Base-by-base conservation (phyloP, 371 early-diverging fungal species). In the Mortierella sp. region DNA sequence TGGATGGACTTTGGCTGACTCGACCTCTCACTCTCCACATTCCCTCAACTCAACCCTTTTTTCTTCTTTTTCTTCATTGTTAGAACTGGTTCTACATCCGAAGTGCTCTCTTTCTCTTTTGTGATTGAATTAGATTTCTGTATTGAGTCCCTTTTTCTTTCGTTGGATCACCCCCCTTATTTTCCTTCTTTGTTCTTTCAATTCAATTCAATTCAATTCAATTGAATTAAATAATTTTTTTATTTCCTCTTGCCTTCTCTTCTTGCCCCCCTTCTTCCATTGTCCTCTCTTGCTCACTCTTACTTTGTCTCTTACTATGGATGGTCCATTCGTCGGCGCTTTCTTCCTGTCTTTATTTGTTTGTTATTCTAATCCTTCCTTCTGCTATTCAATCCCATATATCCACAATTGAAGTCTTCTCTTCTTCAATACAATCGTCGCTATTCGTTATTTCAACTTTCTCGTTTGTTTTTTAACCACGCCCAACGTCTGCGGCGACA, bases 401-500 rank as follows among this genome's bases (percentile, higher is more conserved):
- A 19, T 61, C 31, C 4, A 16, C 34, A 6, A n/a, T n/a, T n/a
- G n/a, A n/a, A n/a, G n/a, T n/a, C n/a, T n/a, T n/a, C 29, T 16
- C 1, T 6, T 48, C 7, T 61, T 61, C 61, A 61, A 61, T 61
- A 34, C 34, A 61, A 24, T 24, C 24, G 1, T 43, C 16, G 22
- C 10, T 34, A 41, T 40, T 68, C 74, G 67, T n/a, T 58, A 26
- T 53, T 55, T 37, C 29, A 4, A 53, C 11, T 68, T 55, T 4
- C 31, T 43, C 70, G 9, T n/a, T n/a, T 53, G 61, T 64, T 50
- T 64, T 24, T 44, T 14, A 29, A 55, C 44, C 55, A 53, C 55
- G 55, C 61, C 39, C 61, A 61, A 61, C 61, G 61, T 61, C 37
- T 61, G 61, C 61, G 34, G 61, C 50, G 50, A 50, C 50, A 24